Conservation (phyloP, 2,329 filamentous ascomycete species). For the Thermoascus crustaceus region DNA sequence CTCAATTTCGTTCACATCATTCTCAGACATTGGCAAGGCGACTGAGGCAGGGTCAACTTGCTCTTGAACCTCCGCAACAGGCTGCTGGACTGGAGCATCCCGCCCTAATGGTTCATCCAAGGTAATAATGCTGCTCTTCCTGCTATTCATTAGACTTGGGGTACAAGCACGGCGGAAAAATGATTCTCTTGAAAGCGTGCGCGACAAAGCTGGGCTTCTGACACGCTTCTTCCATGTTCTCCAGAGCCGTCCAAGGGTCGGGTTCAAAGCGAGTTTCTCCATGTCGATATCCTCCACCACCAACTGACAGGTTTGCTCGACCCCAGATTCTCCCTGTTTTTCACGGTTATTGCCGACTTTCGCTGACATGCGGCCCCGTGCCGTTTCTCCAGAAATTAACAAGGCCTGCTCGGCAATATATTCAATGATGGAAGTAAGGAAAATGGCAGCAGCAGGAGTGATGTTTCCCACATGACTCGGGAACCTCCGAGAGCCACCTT, state of each 20-base stretch:
- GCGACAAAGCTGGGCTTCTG: conserved; percentile 27
- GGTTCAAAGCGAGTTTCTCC: conserved; percentile 84
- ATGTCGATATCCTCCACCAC: conserved; percentile 87
- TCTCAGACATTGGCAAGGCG: conserved; percentile 36
- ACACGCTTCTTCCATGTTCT: conserved; percentile 83
- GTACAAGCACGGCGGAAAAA: conserved; percentile 24
- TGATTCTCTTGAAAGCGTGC: conserved; percentile 36
- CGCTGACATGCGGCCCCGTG: conserved; percentile 41
- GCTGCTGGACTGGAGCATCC: conserved; percentile 8
- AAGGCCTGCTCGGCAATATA: conserved; percentile 88
- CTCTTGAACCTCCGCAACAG: conserved; percentile 11
- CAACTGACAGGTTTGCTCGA: conserved; percentile 52
- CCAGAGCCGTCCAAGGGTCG: conserved; percentile 83
- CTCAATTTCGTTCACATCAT: conserved; percentile 73
- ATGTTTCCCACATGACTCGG: conserved; percentile 55
- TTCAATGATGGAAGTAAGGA: conserved; percentile 88
- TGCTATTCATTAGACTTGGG: conserved; percentile 19
- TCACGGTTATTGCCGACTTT: conserved; percentile 47
- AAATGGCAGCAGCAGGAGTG: conserved; percentile 88
- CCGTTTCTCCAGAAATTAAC: conserved; percentile 76
- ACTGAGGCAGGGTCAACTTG: conserved; percentile 25
- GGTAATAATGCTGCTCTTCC: conserved; percentile 31
- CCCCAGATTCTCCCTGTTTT: conserved; percentile 41
- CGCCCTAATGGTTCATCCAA: conserved; percentile 21
- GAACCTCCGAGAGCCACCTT: conserved; percentile 49